Evolutionary conservation across 23 red algal species (phyloP), one percentile per base, ranked within the genome.

Genomic region (Gracilaria domingensis): DNA sequence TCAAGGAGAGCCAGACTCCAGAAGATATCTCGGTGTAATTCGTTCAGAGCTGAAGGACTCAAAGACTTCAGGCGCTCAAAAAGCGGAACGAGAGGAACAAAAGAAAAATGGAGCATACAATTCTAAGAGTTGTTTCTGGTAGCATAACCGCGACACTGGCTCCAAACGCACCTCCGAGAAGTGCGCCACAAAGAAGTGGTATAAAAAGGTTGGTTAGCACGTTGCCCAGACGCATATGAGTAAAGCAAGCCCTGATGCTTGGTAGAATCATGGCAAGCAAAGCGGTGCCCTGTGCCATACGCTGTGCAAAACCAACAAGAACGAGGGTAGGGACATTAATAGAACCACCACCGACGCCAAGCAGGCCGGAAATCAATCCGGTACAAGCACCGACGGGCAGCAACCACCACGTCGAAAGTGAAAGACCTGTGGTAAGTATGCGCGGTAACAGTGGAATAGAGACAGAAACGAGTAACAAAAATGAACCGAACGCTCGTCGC

Each of bases 271-370:
- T 98, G 8, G 93, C 96, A 28, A 88, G 42, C 40, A 98, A 65
- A 13, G 96, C 91, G 18, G 96, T 98, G n/a, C 96, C 96, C 57
- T 98, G 96, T 16, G 96, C 96, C 48, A 75, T 75, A 28, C 84
- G 54, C 48, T 98, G 96, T 2, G 75, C 21, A 56, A 98, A 89
- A 2, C 92, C 96, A 23, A 40, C 28, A 42, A 95, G 59, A 48
- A 85, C 71, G 8, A 98, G 72, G 1, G 77, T 51, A 2, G 96
- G 96, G 1, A 98, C 92, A 42, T 85, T 81, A 56, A 98, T 76
- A 50, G 93, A 95, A 42, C 96, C 96, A 54, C 96, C 96, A 51
- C 96, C 96, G 39, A 98, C 88, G 32, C 96, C 96, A 48, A 98
- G 81, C 18, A 98, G 79, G 21, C 96, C 96, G 59, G 86, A 87